A percentile compares a stretch with the other conserved stretches of the same genome.
These are phyloP conservation scores for Tolypocladium cylindrosporum DNA, from an alignment of 2,329 filamentous ascomycete species.

Conservation along the genomic window DNA sequence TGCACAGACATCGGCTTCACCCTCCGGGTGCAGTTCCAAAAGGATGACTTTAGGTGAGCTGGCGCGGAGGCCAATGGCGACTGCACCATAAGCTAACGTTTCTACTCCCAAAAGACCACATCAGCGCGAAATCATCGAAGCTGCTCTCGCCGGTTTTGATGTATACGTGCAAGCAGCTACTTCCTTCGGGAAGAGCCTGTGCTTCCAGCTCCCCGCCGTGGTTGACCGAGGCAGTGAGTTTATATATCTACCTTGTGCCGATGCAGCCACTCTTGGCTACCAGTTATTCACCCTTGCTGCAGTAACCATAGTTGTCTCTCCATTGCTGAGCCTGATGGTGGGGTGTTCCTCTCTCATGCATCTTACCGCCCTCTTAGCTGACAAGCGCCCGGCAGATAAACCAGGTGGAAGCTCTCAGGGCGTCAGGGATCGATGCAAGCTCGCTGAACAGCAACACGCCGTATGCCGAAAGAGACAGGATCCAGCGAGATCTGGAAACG, in stretches of 20 bases:
- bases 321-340: slow-evolving; percentile 82
- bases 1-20: slow-evolving; percentile 64
- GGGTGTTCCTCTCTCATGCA: slow-evolving; percentile 1
- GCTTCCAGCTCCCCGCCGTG: slow-evolving; percentile 85
- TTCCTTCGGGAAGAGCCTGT: slow-evolving; percentile 86
- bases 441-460: slow-evolving; percentile 81
- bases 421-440: slow-evolving; percentile 67
- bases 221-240: slow-evolving; percentile 76
- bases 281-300: slow-evolving; percentile 4
- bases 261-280: not conserved
- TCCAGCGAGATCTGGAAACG: slow-evolving; percentile 74
- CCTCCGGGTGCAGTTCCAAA: slow-evolving; percentile 62
- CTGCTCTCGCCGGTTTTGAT: slow-evolving; percentile 74
- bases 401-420: slow-evolving; percentile 72
- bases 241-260: not conserved
- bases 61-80: not conserved
- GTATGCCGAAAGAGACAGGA: slow-evolving; percentile 50
- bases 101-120: slow-evolving; percentile 46
- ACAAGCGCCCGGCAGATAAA: slow-evolving; percentile 55
- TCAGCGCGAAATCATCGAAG: slow-evolving; percentile 79
- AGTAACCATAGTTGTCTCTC: slow-evolving; percentile 88
- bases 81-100: not conserved
- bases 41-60: slow-evolving; percentile 58
- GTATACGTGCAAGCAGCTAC: slow-evolving; percentile 88
- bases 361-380: not conserved